Evolutionary conservation across 2,329 filamentous ascomycete genomes (phyloP).

Genomic region (Cytospora piceicola): DNA sequence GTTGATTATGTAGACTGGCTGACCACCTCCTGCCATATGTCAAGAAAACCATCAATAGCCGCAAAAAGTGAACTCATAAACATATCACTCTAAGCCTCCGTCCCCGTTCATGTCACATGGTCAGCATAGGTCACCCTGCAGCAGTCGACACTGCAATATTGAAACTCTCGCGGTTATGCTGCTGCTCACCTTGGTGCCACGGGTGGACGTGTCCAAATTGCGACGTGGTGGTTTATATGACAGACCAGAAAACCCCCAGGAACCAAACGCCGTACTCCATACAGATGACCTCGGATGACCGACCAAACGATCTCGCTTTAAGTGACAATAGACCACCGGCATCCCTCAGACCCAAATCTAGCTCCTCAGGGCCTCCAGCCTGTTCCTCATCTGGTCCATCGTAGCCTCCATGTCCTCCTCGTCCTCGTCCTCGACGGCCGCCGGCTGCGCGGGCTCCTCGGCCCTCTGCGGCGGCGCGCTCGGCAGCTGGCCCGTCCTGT

Average conservation of each 20-base stretch:
- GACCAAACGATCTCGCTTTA: background rate
- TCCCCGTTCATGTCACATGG: background rate
- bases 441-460: conserved; percentile 54
- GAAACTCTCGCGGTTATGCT: background rate
- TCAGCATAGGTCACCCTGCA: background rate
- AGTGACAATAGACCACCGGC: background rate
- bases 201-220: conserved; percentile 8
- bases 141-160: background rate
- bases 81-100: background rate
- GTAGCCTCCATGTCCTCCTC: conserved; percentile 88
- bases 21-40: background rate
- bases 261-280: conserved; percentile 29
- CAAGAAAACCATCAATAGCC: background rate
- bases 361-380: conserved; percentile 89
- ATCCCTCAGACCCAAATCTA: conserved; percentile 44
- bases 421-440: conserved; percentile 66
- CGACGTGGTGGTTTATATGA: conserved; percentile 10
- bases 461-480: conserved; percentile 58
- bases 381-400: conserved; percentile 90
- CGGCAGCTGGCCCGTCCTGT: conserved; percentile 62
- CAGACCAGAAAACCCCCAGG: conserved; percentile 16
- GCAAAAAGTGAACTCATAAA: too few species aligned
- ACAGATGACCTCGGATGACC: conserved; percentile 17
- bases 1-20: background rate
- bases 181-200: background rate